Evolutionary conservation across 2,329 filamentous ascomycete species (phyloP), one percentile per base, ranked within the genome.

Genomic region (Sarocladium strictum): DNA sequence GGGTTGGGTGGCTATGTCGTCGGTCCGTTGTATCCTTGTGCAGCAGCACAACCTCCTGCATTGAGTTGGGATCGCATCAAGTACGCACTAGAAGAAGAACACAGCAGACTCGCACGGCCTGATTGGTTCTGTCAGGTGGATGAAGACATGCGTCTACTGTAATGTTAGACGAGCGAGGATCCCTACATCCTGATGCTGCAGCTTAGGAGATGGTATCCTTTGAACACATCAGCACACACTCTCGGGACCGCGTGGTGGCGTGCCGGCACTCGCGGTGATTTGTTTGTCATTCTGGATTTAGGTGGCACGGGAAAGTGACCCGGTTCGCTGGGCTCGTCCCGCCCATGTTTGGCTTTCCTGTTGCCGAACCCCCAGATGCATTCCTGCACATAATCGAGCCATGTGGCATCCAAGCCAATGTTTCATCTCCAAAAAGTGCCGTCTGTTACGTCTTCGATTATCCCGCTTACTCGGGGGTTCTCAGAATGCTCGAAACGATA

Each of bases 331-430:
- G 43, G 21, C 19, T 21, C 3, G 23, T 47, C 23, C 19, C n/a
- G 23, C n/a, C n/a, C n/a, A 29, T 29, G 7, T 35, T 19, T 49
- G 43, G 21, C 6, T 45, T 17, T 12, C 40, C 17, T 45, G n/a
- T 12, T 51, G 27, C 27, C 47, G n/a, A 21, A 35, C 19, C 27
- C 29, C 27, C 47, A 19, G 47, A 33, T 35, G n/a, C 27, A 35
- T 49, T 27, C 43, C 43, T 29, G 43, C 43, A 49, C 10, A 29
- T 23, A 49, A 49, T 49, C 43, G 15, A 6, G n/a, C 47, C 47
- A 51, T 51, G 47, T 51, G 47, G 47, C 27, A 23, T 35, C 29
- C 47, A 51, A 23, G 47, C 11, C 47, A 11, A 24, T 51, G 47
- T 51, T 51, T 51, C 47, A 51, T 21, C 27, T 51, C 10, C 43